phyloP scores from a whole-genome alignment of 371 early-diverging fungal genomes.

The Circinella umbellata region DNA sequence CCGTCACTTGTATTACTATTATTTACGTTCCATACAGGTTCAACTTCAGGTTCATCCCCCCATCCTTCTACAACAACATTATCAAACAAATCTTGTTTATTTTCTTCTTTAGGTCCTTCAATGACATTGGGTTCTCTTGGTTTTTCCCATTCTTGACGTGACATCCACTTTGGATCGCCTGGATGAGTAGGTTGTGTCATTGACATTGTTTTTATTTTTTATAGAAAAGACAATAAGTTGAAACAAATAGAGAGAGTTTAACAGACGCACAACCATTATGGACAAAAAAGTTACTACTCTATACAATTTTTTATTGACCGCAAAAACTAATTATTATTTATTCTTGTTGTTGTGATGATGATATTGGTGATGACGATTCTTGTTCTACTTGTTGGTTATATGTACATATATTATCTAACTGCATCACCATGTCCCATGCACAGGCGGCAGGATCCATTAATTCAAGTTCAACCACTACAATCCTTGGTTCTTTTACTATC shows the following conservation, averaged over 20 bases:
- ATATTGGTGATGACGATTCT: too few relatives aligned
- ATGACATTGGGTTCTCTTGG: neutral
- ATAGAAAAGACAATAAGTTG: neutral
- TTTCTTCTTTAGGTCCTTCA: neutral
- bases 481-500: neutral
- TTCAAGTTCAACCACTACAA: neutral
- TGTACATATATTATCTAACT: neutral
- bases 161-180: constrained; percentile 15
- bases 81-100: neutral
- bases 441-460: neutral
- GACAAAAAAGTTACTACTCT: too few relatives aligned
- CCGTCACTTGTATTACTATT: neutral
- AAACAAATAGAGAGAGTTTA: neutral
- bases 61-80: neutral
- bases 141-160: constrained; percentile 13
- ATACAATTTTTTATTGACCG: too few relatives aligned
- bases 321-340: too few relatives aligned
- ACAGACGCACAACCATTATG: neutral
- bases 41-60: constrained; percentile 2
- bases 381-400: neutral
- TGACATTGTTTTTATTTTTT: neutral
- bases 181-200: constrained; percentile 8
- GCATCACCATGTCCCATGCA: neutral
- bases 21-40: neutral
- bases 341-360: too few relatives aligned